phyloP scores from a whole-genome alignment of 169 alveolate genomes.

The Plasmodium berghei region DNA sequence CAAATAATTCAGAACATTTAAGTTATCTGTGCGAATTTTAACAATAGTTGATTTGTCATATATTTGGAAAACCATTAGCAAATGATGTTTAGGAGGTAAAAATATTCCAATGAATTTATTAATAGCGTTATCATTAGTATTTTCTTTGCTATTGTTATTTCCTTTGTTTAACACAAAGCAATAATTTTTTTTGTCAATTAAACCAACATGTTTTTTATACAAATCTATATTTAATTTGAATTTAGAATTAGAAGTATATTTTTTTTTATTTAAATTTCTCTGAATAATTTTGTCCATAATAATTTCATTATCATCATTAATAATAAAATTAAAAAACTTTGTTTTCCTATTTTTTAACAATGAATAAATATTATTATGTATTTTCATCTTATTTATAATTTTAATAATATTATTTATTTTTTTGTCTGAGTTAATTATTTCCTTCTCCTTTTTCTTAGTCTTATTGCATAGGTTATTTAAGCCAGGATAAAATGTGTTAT shows the following conservation, averaged over 20 bases:
- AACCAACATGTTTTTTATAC: neutral
- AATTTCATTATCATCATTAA: neutral
- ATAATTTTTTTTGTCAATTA: conserved; percentile 5
- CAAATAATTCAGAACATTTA: conserved; percentile 45
- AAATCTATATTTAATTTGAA: conserved; percentile 10
- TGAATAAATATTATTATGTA: neutral
- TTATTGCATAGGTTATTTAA: neutral
- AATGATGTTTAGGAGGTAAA: conserved; percentile 66
- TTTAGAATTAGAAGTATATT: neutral
- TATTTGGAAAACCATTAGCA: conserved; percentile 58
- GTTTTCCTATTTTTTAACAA: neutral
- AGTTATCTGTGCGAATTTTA: conserved; percentile 68
- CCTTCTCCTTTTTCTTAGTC: neutral
- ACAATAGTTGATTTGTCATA: conserved; percentile 41
- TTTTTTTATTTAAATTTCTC: neutral
- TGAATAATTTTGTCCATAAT: conserved; percentile 3
- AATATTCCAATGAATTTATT: conserved; percentile 59
- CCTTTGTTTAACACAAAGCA: neutral
- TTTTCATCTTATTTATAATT: conserved; percentile 8
- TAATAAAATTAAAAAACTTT: neutral
- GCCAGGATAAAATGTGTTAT: neutral
- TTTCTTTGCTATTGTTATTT: neutral
- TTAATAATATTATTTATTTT: conserved; percentile 6
- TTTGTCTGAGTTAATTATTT: neutral
- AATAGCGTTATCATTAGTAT: neutral